Evolutionary conservation across 257 asterid species (phyloP).

Genomic region (Solanum verrucosum): DNA sequence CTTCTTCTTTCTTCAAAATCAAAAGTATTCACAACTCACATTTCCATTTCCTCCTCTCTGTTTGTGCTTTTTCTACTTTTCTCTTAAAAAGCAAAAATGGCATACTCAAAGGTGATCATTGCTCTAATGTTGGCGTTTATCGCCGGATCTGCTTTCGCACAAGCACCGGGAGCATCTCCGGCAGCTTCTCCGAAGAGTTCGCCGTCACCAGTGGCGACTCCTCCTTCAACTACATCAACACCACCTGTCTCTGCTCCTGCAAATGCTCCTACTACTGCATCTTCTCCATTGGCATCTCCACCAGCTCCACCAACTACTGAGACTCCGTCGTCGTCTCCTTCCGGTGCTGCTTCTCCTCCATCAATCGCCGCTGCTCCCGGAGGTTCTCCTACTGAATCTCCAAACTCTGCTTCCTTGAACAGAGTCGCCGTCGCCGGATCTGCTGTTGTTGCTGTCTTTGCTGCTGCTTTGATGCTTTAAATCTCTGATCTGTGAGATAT

Average conservation of each 20-base stretch:
- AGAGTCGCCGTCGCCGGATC: slow-evolving; percentile 46
- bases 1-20: neutral
- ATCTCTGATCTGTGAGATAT: neutral
- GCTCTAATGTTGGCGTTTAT: slow-evolving; percentile 25
- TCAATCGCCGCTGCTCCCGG: slow-evolving; percentile 25
- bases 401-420: slow-evolving; percentile 29
- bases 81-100: slow-evolving; percentile 2
- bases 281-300: slow-evolving; percentile 26
- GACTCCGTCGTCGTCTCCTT: slow-evolving; percentile 18
- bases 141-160: slow-evolving; percentile 31
- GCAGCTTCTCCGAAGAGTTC: slow-evolving; percentile 30
- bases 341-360: slow-evolving; percentile 5
- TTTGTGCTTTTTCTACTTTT: neutral
- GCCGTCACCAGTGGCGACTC: slow-evolving; percentile 10
- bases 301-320: slow-evolving; percentile 7
- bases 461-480: slow-evolving; percentile 33
- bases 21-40: neutral
- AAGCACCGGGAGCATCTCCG: slow-evolving; percentile 44
- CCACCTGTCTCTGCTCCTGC: slow-evolving; percentile 22
- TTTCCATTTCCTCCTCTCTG: neutral
- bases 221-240: neutral
- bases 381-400: slow-evolving; percentile 17
- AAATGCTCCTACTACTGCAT: neutral
- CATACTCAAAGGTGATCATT: slow-evolving; percentile 8
- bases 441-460: slow-evolving; percentile 22